Percentiles rank a stretch among this genome's conserved stretches.
phyloP scores from a whole-genome alignment of 129 eudicot genomes.

The Silybum marianum region DNA sequence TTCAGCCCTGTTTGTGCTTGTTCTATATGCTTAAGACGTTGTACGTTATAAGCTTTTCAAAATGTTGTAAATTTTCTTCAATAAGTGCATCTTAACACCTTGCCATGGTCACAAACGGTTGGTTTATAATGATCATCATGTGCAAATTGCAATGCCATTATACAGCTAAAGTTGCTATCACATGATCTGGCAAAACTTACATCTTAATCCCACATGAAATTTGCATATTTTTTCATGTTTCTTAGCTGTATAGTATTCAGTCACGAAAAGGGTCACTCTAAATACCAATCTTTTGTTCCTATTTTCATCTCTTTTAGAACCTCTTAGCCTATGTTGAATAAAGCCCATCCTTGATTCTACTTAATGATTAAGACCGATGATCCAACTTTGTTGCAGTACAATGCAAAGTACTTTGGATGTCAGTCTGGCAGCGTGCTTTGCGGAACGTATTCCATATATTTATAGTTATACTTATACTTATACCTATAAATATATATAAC shows the following conservation, averaged over 20 bases:
- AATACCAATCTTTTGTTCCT: neutral
- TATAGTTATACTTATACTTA: neutral
- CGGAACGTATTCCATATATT: conserved; percentile 4
- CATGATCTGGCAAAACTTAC: conserved; percentile 19
- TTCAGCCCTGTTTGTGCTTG: neutral
- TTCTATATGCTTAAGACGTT: neutral
- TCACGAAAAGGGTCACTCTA: neutral
- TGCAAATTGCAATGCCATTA: conserved; percentile 22
- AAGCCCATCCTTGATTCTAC: neutral
- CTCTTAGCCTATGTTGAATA: neutral
- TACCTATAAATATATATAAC: too few species aligned
- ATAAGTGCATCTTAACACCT: conserved; percentile 11
- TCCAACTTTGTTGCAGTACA: conserved; percentile 1
- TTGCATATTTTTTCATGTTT: neutral
- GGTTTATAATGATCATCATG: conserved; percentile 21
- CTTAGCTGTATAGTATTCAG: neutral
- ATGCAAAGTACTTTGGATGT: conserved; percentile 17
- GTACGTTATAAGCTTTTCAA: conserved; percentile 17
- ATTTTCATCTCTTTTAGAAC: conserved; percentile 9
- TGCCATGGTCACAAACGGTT: neutral
- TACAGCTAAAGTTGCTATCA: neutral
- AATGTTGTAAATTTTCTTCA: neutral
- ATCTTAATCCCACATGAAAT: neutral
- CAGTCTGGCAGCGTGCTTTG: neutral
- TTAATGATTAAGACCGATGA: conserved; percentile 16